phyloP scores from a whole-genome alignment of 208 protist genomes.

The Acanthamoeba lenticulata region DNA sequence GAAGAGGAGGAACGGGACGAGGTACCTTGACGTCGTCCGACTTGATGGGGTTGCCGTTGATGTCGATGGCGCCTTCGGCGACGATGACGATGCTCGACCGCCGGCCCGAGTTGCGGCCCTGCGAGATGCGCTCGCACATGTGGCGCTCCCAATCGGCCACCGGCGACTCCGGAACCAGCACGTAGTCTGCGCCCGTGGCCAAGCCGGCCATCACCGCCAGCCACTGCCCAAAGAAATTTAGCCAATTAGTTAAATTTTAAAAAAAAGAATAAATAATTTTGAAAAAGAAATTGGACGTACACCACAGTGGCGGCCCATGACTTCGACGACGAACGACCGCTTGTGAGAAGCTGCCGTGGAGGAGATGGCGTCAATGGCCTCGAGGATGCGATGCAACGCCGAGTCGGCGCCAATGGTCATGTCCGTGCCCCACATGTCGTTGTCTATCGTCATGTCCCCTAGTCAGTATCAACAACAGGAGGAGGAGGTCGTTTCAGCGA shows the following conservation, averaged over 20 bases:
- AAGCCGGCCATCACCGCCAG: slow-evolving; percentile 82
- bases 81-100: slow-evolving; percentile 80
- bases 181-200: slow-evolving; percentile 83
- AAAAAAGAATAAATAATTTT: not conserved
- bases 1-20: not conserved
- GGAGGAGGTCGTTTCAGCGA: not conserved
- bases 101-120: not conserved
- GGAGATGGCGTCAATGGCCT: slow-evolving; percentile 82
- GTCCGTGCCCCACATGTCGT: slow-evolving; percentile 85
- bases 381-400: slow-evolving; percentile 79
- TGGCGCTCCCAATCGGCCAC: slow-evolving; percentile 78
- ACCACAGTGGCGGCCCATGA: slow-evolving; percentile 80
- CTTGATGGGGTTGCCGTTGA: slow-evolving; percentile 76
- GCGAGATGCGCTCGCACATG: slow-evolving; percentile 74
- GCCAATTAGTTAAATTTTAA: not conserved
- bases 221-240: slow-evolving; percentile 75
- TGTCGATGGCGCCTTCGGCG: slow-evolving; percentile 83
- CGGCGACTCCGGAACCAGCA: slow-evolving; percentile 83
- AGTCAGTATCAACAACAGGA: not conserved
- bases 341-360: slow-evolving; percentile 80
- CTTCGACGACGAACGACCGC: slow-evolving; percentile 83
- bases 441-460: slow-evolving; percentile 66
- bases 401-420: slow-evolving; percentile 83
- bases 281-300: not conserved
- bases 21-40: slow-evolving; percentile 69